Evolutionary conservation across 768 basidiomycete species (phyloP).

Genomic region (Naematelia aurantialba): DNA sequence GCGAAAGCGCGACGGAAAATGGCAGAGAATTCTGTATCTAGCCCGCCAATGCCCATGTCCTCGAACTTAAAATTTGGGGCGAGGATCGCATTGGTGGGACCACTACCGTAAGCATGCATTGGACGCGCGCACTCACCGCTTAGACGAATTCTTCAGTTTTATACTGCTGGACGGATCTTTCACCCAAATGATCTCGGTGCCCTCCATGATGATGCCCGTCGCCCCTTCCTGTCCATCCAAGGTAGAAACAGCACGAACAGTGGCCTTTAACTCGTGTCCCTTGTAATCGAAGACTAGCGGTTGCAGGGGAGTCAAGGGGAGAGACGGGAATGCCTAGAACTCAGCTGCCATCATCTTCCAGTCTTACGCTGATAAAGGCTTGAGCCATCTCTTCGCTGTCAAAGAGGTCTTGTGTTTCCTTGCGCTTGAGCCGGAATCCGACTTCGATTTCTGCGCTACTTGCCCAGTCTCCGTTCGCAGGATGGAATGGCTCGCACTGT

Average conservation of each 20-base stretch:
- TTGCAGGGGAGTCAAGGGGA: conserved; percentile 67
- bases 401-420: conserved; percentile 60
- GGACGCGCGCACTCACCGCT: conserved; percentile 60
- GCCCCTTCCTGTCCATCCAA: conserved; percentile 54
- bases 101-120: conserved; percentile 53
- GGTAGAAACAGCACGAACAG: conserved; percentile 63
- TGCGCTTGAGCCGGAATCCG: conserved; percentile 51
- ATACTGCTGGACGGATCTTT: conserved; percentile 77
- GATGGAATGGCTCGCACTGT: conserved; percentile 63
- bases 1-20: conserved; percentile 99
- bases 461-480: conserved; percentile 49
- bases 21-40: conserved; percentile 88
- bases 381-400: conserved; percentile 79
- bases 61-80: conserved; percentile 99
- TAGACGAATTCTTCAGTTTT: conserved; percentile 86
- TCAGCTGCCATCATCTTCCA: background rate
- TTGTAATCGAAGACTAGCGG: conserved; percentile 81
- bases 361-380: conserved; percentile 58
- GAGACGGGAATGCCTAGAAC: conserved; percentile 64
- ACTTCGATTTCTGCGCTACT: conserved; percentile 75
- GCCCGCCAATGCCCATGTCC: conserved; percentile 98
- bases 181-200: conserved; percentile 85
- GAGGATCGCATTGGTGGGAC: conserved; percentile 89
- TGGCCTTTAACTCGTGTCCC: conserved; percentile 72
- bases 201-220: conserved; percentile 78